phyloP scores from a whole-genome alignment of 768 basidiomycete species.

The Leccinum uliginosum region DNA sequence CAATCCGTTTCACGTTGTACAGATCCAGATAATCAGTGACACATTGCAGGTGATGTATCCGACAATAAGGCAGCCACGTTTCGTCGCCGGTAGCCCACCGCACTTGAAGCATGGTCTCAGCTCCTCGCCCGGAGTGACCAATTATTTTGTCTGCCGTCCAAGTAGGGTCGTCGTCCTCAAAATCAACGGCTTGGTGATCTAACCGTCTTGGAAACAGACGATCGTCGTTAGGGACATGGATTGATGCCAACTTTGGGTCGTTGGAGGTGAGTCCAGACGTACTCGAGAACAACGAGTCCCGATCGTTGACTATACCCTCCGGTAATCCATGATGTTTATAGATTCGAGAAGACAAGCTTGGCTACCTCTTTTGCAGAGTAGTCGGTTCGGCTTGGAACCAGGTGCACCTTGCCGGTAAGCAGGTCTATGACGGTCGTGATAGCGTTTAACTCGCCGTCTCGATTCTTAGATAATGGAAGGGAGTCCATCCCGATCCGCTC shows the following conservation, averaged over 20 bases:
- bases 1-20: too few relatives aligned
- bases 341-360: conserved; percentile 31
- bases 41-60: too few relatives aligned
- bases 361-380: conserved; percentile 34
- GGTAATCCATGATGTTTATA: conserved; percentile 28
- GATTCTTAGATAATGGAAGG: conserved; percentile 23
- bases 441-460: conserved; percentile 20
- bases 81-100: too few relatives aligned
- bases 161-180: too few relatives aligned
- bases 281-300: conserved; percentile 23
- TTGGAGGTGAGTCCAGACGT: conserved; percentile 19
- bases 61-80: too few relatives aligned
- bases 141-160: too few relatives aligned
- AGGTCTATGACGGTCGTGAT: conserved; percentile 22
- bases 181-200: too few relatives aligned
- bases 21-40: too few relatives aligned
- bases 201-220: too few relatives aligned
- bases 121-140: too few relatives aligned
- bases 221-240: too few relatives aligned
- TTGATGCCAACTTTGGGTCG: not conserved
- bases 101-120: too few relatives aligned
- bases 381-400: conserved; percentile 14
- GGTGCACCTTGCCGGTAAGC: conserved; percentile 20
- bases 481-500: conserved; percentile 38
- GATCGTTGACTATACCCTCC: conserved; percentile 18